Percentiles rank a stretch among this genome's conserved stretches.
Conservation (phyloP, 1,284 basidiomycete genomes). For the Afroboletus lepidellus region DNA sequence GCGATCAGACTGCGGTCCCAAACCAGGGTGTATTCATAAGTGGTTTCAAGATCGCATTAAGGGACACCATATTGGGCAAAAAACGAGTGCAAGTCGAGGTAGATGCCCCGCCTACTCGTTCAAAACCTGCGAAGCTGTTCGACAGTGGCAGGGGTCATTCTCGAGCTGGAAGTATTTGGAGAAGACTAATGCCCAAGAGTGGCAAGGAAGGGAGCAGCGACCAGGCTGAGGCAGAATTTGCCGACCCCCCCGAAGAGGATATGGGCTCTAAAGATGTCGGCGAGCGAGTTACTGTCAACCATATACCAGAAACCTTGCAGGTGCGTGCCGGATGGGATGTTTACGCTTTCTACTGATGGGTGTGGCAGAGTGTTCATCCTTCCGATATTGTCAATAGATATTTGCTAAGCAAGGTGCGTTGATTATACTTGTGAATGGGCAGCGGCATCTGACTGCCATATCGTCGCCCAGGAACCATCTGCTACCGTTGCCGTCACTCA, state of each 20-base stretch:
- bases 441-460: background rate
- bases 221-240: background rate
- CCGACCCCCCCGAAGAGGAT: background rate
- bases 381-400: background rate
- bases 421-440: background rate
- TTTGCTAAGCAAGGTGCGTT: background rate
- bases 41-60: slow-evolving; percentile 8
- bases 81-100: background rate
- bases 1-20: background rate
- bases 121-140: background rate
- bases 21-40: slow-evolving; percentile 9
- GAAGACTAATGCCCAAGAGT: background rate
- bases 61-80: background rate
- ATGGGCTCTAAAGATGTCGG: background rate
- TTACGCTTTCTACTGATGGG: background rate
- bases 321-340: background rate
- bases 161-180: background rate
- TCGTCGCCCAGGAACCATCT: background rate
- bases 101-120: background rate
- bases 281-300: background rate
- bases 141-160: background rate
- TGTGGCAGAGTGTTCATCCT: background rate
- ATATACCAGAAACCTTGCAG: background rate
- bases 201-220: background rate
- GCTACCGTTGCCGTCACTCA: background rate